These are phyloP conservation scores for Xylaria hypoxylon DNA, from an alignment of 2,329 filamentous ascomycete genomes.

Conservation along the genomic window DNA sequence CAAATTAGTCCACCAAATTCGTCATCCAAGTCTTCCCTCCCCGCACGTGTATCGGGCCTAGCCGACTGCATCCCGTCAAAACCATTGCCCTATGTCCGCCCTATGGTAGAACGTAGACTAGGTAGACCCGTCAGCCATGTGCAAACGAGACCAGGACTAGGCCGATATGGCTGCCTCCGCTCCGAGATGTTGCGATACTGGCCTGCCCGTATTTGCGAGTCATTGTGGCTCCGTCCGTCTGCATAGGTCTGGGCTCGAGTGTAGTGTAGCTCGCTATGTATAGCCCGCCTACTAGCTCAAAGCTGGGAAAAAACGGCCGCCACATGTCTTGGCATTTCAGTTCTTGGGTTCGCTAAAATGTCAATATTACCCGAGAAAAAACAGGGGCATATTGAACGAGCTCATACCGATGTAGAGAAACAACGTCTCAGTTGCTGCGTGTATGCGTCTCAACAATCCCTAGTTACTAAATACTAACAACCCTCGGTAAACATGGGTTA, in stretches of 20 bases:
- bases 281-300: not conserved
- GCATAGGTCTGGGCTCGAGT: conserved; percentile 26
- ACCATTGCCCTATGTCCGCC: not conserved
- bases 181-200: conserved; percentile 22
- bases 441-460: conserved; percentile 10
- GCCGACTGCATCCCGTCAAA: conserved; percentile 23
- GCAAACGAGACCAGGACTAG: conserved; percentile 19
- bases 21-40: conserved; percentile 22
- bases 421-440: conserved; percentile 23
- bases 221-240: conserved; percentile 34
- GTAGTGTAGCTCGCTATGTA: not conserved
- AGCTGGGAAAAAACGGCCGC: no score
- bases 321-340: no score
- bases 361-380: conserved; percentile 16
- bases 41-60: conserved; percentile 23
- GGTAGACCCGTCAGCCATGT: conserved; percentile 20
- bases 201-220: conserved; percentile 28
- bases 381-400: not conserved
- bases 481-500: not conserved
- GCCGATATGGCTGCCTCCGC: conserved; percentile 19
- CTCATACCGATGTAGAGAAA: conserved; percentile 17
- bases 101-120: conserved; percentile 4
- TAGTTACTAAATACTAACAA: conserved; percentile 7
- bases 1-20: conserved; percentile 20
- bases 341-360: conserved; percentile 30